Evolutionary conservation across 1,284 basidiomycete genomes (phyloP).

Genomic region (Moesziomyces parantarcticus): DNA sequence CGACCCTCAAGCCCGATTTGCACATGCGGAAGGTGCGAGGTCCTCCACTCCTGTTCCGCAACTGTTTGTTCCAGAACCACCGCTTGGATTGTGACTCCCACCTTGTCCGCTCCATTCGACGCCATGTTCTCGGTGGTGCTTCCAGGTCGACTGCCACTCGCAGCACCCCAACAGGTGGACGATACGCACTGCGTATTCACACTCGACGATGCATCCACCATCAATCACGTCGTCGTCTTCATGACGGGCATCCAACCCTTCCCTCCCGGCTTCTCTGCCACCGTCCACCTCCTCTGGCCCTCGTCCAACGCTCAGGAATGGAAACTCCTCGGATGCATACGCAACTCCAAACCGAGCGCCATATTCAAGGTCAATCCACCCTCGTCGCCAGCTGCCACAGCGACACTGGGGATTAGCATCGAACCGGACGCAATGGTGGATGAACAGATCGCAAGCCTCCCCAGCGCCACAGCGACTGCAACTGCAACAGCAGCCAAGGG

Average conservation of each 20-base stretch:
- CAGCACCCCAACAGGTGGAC: constrained; percentile 61
- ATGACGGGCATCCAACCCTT: constrained; percentile 65
- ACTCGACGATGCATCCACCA: constrained; percentile 51
- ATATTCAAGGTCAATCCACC: constrained; percentile 52
- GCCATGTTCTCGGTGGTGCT: constrained; percentile 65
- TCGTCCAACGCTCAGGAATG: constrained; percentile 27
- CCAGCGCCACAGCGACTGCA: constrained; percentile 6
- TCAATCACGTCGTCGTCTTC: constrained; percentile 64
- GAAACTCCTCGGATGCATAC: constrained; percentile 60
- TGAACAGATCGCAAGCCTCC: constrained; percentile 46
- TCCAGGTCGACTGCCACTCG: constrained; percentile 61
- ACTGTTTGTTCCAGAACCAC: background rate
- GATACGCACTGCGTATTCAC: constrained; percentile 64
- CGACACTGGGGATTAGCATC: constrained; percentile 62
- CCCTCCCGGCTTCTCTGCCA: constrained; percentile 61
- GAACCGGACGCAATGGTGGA: constrained; percentile 58
- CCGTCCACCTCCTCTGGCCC: constrained; percentile 63
- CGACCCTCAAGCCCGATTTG: too few species aligned
- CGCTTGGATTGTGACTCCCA: background rate
- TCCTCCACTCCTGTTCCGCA: background rate
- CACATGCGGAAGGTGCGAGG: too few species aligned
- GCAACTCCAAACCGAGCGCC: constrained; percentile 64
- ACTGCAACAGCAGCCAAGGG: constrained; percentile 1
- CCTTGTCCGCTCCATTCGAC: background rate
- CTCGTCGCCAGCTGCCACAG: constrained; percentile 13